phyloP scores from a whole-genome alignment of 352 stramenopile species.

The Phytophthora pinifolia region DNA sequence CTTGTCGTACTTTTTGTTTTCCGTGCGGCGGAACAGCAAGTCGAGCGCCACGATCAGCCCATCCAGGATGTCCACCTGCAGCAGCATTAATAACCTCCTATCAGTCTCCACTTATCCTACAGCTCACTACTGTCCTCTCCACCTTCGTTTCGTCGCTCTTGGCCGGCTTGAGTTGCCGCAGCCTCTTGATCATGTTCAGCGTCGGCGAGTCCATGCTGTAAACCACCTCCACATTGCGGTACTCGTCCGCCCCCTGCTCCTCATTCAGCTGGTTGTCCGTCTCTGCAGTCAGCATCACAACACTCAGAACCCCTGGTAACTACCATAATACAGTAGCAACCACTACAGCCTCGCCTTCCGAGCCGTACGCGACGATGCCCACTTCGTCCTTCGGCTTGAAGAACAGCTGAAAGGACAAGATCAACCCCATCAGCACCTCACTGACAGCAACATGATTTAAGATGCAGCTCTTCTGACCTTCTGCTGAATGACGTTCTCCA shows the following conservation, averaged over 20 bases:
- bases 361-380: constrained; percentile 76
- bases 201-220: constrained; percentile 63
- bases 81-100: background rate
- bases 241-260: constrained; percentile 57
- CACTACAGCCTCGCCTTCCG: constrained; percentile 23
- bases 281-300: constrained; percentile 24
- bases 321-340: too few relatives aligned
- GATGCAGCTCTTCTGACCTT: constrained; percentile 34
- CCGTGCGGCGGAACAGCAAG: constrained; percentile 69
- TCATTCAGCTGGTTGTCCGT: constrained; percentile 83
- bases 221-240: constrained; percentile 65
- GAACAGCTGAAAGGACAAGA: constrained; percentile 44
- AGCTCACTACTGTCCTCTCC: background rate
- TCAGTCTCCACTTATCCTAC: background rate
- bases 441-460: background rate
- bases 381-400: constrained; percentile 83
- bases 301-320: background rate
- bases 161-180: constrained; percentile 40
- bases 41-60: constrained; percentile 83
- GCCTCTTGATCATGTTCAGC: constrained; percentile 57
- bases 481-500: constrained; percentile 70
- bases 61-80: constrained; percentile 70
- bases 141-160: constrained; percentile 31
- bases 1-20: constrained; percentile 81
- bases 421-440: background rate